These are phyloP conservation scores for Casuarina cunninghamiana DNA, from an alignment of 306 rosid genomes.

Conservation along the genomic window DNA sequence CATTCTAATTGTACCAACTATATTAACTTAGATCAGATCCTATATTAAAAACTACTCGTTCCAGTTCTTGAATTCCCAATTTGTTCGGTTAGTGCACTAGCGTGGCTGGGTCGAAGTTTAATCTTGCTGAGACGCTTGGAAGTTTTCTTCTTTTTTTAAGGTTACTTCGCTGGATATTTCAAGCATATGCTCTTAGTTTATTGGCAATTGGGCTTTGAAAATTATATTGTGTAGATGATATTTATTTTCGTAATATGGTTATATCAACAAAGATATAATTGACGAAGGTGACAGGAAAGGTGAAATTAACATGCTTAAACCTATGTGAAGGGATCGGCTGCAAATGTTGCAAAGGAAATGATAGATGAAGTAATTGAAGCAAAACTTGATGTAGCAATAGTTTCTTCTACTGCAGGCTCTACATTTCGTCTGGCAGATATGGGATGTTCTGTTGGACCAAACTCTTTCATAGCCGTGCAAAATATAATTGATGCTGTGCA, in stretches of 20 bases:
- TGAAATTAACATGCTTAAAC: background rate
- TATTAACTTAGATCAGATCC: too few species aligned
- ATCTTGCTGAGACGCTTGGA: too few species aligned
- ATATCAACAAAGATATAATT: background rate
- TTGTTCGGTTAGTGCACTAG: too few species aligned
- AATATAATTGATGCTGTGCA: conserved; percentile 7
- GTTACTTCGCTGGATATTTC: too few species aligned
- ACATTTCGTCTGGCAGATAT: conserved; percentile 17
- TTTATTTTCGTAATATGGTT: background rate
- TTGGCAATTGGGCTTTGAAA: too few species aligned
- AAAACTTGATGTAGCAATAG: conserved; percentile 15
- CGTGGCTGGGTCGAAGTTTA: too few species aligned
- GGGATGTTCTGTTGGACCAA: conserved; percentile 29
- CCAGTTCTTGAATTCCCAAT: too few species aligned
- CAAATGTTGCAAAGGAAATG: background rate
- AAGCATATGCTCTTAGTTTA: too few species aligned
- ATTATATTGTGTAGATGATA: too few species aligned
- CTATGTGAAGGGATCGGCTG: background rate
- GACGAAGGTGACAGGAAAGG: background rate
- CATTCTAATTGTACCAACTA: too few species aligned
- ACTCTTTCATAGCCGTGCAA: conserved; percentile 16
- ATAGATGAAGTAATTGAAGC: conserved; percentile 6
- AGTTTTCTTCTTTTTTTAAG: too few species aligned
- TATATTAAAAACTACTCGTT: too few species aligned
- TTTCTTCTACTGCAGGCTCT: background rate